Evolutionary conservation across 2,329 filamentous ascomycete genomes (phyloP).

Genomic region (Knufia petricola): DNA sequence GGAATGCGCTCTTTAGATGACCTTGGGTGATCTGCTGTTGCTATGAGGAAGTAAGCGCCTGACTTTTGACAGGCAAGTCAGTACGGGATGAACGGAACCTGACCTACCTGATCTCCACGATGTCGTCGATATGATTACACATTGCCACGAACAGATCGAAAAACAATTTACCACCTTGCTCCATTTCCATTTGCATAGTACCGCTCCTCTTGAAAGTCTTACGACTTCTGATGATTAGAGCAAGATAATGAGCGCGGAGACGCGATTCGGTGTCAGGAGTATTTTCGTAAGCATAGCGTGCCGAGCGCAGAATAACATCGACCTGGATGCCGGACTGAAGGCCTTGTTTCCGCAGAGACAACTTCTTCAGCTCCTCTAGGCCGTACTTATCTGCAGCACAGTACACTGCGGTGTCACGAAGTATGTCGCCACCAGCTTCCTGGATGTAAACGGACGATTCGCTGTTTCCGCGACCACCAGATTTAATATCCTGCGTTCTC

Average conservation of each 20-base stretch:
- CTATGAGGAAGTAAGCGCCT: slow-evolving; percentile 27
- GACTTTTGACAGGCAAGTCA: slow-evolving; percentile 13
- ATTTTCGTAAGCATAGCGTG: slow-evolving; percentile 90
- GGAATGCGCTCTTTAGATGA: slow-evolving; percentile 38
- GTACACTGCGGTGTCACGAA: slow-evolving; percentile 90
- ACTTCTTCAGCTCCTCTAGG: slow-evolving; percentile 81
- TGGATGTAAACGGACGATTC: slow-evolving; percentile 71
- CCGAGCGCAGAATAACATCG: slow-evolving; percentile 80
- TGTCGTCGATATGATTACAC: slow-evolving; percentile 96
- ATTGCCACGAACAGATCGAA: slow-evolving; percentile 97
- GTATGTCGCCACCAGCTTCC: slow-evolving; percentile 63
- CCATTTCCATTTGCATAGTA: slow-evolving; percentile 98
- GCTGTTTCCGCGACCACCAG: slow-evolving; percentile 52
- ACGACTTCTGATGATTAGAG: slow-evolving; percentile 92
- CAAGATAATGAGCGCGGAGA: slow-evolving; percentile 92
- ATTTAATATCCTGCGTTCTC: slow-evolving; percentile 49
- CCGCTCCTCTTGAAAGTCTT: slow-evolving; percentile 97
- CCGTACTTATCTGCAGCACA: slow-evolving; percentile 85
- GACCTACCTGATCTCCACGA: slow-evolving; percentile 73
- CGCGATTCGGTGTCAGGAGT: slow-evolving; percentile 87
- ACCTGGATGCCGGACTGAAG: slow-evolving; percentile 88
- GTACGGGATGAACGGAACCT: slow-evolving; percentile 30
- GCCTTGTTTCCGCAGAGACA: slow-evolving; percentile 89
- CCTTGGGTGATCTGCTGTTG: slow-evolving; percentile 44
- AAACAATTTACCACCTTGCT: slow-evolving; percentile 86